Percentiles rank a stretch among this genome's conserved stretches.
Evolutionary conservation across 306 rosid species (phyloP).

Genomic region (Malus fusca): DNA sequence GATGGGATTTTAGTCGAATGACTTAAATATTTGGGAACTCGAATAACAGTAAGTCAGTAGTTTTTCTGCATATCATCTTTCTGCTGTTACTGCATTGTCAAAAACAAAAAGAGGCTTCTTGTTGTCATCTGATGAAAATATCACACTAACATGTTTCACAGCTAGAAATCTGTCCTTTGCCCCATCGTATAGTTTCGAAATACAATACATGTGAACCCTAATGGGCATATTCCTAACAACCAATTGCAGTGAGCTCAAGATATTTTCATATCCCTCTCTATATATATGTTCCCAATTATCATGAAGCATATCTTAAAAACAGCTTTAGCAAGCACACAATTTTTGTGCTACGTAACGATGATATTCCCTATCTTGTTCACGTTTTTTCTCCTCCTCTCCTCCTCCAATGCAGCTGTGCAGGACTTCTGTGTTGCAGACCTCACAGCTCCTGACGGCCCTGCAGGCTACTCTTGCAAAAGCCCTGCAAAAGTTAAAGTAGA

Average conservation of each 20-base stretch:
- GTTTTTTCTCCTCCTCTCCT: conserved; percentile 23
- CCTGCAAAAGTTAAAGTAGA: conserved; percentile 36
- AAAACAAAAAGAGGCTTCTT: conserved; percentile 41
- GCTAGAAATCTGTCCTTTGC: conserved; percentile 30
- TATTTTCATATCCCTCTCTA: conserved; percentile 8
- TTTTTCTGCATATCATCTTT: not conserved
- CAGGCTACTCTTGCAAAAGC: conserved; percentile 68
- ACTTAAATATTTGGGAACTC: not conserved
- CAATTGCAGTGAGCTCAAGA: conserved; percentile 7
- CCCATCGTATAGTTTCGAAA: not conserved
- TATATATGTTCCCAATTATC: conserved; percentile 11
- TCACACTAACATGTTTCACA: conserved; percentile 37
- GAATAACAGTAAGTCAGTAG: not conserved
- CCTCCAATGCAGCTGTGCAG: conserved; percentile 47
- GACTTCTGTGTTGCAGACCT: conserved; percentile 83
- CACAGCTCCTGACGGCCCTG: conserved; percentile 40
- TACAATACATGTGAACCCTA: not conserved
- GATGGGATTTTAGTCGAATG: not conserved
- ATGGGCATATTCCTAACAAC: conserved; percentile 8
- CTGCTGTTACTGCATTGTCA: not conserved
- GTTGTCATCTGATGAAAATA: conserved; percentile 18
- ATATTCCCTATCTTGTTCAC: conserved; percentile 29
- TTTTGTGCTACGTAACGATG: conserved; percentile 22
- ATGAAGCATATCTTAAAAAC: not conserved
- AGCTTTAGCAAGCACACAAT: not conserved